Base-by-base conservation (phyloP, 2,329 filamentous ascomycete genomes). In the Pestalotiopsis sp. region DNA sequence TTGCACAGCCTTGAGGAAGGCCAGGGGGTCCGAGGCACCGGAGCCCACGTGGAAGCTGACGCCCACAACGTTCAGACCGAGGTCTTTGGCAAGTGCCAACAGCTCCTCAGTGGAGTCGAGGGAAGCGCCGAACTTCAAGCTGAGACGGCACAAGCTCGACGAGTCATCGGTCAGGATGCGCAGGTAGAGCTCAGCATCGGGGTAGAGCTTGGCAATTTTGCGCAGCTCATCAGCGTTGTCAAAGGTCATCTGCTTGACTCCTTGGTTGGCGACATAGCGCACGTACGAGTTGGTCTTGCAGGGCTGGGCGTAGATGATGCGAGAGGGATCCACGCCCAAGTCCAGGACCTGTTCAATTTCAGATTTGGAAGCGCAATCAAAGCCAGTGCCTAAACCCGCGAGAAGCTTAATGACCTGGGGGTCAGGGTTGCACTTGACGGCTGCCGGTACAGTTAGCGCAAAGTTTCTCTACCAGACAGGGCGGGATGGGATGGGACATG, bases 231-330 rank as follows among this genome's bases (percentile, higher is more conserved):
- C 96, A 78, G 92, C 89, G 75, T 99, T 99, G 87, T 99, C 96
- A 78, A 99, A 98, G 2, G 96, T 99, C 95, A 99, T 98, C 86
- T 97, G 93, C 84, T 92, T 95, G 78, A 99, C 96, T 73, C 92
- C 92, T 73, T 91, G 86, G 78, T 89, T 88, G 76, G 92, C 90
- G 71, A 97, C 96, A 77, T 94, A 97, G 77, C 94, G 94, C 70
- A 99, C 87, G 81, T 98, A 98, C 61, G 95, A 98, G 84, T 96
- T 97, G 76, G 96, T 99, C 90, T 99, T 99, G 92, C 96, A 98
- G 67, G 96, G 96, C 84, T 99, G 96, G 63, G 96, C 96, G 78
- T 98, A 99, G 83, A 99, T 98, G 85, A 99, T 97, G 80, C 95
- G 94, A 72, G 90, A 89, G 13, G 96, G 93, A 77, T 93, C 91